Conservation (phyloP, 768 basidiomycete species). For the Sarcomyxa edulis region DNA sequence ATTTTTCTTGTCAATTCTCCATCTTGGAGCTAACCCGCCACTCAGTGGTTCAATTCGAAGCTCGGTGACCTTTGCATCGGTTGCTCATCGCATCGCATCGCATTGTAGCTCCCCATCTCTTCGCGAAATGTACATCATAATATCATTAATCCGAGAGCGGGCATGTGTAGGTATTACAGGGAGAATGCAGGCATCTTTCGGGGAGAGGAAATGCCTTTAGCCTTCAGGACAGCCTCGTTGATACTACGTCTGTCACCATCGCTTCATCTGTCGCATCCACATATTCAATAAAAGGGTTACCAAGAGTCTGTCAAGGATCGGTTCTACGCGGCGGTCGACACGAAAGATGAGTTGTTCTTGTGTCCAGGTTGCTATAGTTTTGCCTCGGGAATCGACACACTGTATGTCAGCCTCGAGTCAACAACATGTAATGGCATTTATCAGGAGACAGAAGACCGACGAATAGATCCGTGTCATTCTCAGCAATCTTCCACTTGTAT, state of each 20-base stretch:
- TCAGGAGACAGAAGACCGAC: conserved; percentile 35
- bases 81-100: too few species aligned
- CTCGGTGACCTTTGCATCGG: conserved; percentile 37
- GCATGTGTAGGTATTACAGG: too few species aligned
- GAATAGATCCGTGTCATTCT: conserved; percentile 37
- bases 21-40: background rate
- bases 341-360: conserved; percentile 30
- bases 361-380: conserved; percentile 42
- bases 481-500: conserved; percentile 54
- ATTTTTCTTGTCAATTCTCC: background rate
- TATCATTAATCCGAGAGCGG: too few species aligned
- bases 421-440: background rate
- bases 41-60: conserved; percentile 81
- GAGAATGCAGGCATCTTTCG: too few species aligned
- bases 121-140: too few species aligned
- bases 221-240: background rate
- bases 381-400: conserved; percentile 47
- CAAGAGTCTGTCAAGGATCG: conserved; percentile 43
- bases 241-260: conserved; percentile 35
- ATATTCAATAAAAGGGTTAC: conserved; percentile 49
- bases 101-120: too few species aligned
- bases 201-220: too few species aligned
- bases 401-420: conserved; percentile 12
- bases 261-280: conserved; percentile 39
- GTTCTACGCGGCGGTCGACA: conserved; percentile 33